A percentile compares a stretch with the other conserved stretches of the same genome.
phyloP scores from a whole-genome alignment of 192 early-diverging fungal species.

The Linnemannia hyalina region DNA sequence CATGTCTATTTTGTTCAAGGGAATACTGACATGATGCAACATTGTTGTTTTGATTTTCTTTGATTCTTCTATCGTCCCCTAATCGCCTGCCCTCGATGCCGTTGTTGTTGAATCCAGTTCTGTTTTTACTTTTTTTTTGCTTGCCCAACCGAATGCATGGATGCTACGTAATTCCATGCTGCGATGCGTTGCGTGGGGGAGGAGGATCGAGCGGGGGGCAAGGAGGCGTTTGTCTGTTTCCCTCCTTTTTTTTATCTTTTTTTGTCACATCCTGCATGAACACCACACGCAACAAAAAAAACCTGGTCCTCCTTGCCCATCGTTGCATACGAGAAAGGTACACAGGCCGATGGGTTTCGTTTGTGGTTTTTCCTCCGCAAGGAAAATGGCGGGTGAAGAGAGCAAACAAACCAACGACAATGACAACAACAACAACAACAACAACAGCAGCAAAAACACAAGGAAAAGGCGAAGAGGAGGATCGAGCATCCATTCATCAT shows the following conservation, averaged over 20 bases:
- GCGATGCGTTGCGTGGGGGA: background rate
- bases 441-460: background rate
- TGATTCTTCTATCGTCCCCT: background rate
- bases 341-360: background rate
- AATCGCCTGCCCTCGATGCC: background rate
- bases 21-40: too few species aligned
- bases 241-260: background rate
- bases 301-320: background rate
- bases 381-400: background rate
- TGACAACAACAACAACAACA: background rate
- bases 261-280: conserved; percentile 3
- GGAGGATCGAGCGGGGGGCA: background rate
- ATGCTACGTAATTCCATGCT: background rate
- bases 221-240: background rate
- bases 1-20: too few species aligned
- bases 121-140: conserved; percentile 1
- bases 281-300: background rate
- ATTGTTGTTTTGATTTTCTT: too few species aligned
- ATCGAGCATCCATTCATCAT: background rate
- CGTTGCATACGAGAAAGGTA: background rate
- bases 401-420: background rate
- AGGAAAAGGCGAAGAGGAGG: too few species aligned
- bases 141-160: conserved; percentile 1
- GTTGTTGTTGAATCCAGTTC: background rate
- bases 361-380: too few species aligned